Evolutionary conservation across 2,329 filamentous ascomycete genomes (phyloP), one percentile per base, ranked within the genome.

Genomic region (Calonectria pseudoturangicola): DNA sequence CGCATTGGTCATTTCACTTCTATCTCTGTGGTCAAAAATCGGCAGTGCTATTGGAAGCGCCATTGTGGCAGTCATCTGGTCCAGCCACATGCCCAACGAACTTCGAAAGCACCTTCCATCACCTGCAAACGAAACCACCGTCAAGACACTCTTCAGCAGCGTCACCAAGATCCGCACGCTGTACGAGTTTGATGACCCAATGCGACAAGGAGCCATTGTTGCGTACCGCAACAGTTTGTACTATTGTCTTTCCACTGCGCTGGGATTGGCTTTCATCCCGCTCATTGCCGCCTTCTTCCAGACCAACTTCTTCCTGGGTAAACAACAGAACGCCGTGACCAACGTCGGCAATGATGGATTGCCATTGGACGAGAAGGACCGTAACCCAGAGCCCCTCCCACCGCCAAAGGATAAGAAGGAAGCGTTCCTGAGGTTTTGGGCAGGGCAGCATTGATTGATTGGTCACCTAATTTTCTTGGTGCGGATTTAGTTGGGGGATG

Each of bases 11-110:
- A 85, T 86, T 54, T 78, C 81, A 2, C 73, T 82, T 4, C 73
- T 84, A 2, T 82, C 83, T 0, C 75, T 85, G 16, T 86, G 84
- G 84, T 81, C 79, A 18, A 83, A 81, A 30, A 76, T 85, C 6
- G 82, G 83, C 1, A 83, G 77, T 4, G 82, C 82, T 2, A 79
- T 85, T 21, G 84, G 84, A 30, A 83, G 79, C 56, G 82, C 81
- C 27, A 79, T 86, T 48, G 77, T 81, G 9, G 78, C 82, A 0
- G 79, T 79, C n/a, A 82, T 85, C 63, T 86, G 83, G 82, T 82
- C 83, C 33, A 77, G 80, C 68, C 75, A 80, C 62, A 80, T 81
- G 77, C 79, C 76, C 3, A 71, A 73, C 10, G 77, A 79, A 30
- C 73, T 80, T 9, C 75, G 77, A 3, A 54, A 69, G 28, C 73